phyloP scores from a whole-genome alignment of 495 filamentous ascomycete genomes.

The Choiromyces venosus region DNA sequence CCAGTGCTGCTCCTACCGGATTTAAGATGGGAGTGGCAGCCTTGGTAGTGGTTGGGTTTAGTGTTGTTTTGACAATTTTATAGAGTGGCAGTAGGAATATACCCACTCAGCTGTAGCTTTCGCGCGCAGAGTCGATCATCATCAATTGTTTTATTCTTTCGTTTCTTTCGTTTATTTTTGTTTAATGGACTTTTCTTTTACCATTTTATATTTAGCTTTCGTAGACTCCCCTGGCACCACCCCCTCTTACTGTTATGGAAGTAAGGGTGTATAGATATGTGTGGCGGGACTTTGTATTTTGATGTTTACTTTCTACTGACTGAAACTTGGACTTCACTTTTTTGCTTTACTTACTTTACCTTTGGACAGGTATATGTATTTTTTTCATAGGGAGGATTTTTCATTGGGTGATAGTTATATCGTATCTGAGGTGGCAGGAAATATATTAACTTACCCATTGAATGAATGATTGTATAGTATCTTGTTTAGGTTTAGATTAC shows the following conservation, averaged over 20 bases:
- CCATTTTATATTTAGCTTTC: slow-evolving; percentile 1
- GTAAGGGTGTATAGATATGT: not conserved
- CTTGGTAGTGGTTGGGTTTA: not conserved
- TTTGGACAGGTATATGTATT: not conserved
- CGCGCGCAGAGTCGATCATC: not conserved
- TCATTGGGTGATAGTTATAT: too few species aligned
- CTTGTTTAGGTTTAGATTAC: too few species aligned
- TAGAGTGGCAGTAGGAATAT: not conserved
- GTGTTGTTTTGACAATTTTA: not conserved
- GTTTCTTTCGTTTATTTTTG: not conserved
- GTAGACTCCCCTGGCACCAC: not conserved
- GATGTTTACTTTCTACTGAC: not conserved
- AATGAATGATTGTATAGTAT: too few species aligned
- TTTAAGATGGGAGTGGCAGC: not conserved
- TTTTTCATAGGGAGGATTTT: not conserved
- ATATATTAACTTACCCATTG: not conserved
- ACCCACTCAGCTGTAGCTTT: not conserved
- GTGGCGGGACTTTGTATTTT: slow-evolving; percentile 2
- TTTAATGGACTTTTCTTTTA: not conserved
- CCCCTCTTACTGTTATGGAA: not conserved
- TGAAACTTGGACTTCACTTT: not conserved
- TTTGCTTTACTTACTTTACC: not conserved
- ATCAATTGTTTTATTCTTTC: not conserved
- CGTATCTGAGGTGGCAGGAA: not conserved
- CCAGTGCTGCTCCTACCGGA: not conserved